Base-by-base conservation (phyloP, 805 yeast species). In the Yamadazyma insecticola region DNA sequence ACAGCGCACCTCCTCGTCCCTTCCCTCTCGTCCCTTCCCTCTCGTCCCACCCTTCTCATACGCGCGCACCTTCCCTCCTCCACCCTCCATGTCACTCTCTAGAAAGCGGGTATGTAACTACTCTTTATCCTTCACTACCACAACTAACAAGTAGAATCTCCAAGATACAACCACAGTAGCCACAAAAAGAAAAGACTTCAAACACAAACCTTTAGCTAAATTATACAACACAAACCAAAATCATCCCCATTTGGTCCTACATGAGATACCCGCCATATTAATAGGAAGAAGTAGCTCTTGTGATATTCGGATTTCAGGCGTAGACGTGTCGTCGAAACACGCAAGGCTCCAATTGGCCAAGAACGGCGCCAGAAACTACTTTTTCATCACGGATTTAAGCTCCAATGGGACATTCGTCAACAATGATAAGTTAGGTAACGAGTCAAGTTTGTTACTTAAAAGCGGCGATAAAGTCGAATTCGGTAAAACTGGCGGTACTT, bases 371-470 rank as follows among this genome's bases (percentile, higher is more conserved):
- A 42, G 40, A 39, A 73, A 50, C 38, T 57, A 35, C 40, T 66
- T 45, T 38, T 74, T 72, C 40, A 47, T 81, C 8, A 66, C 74
- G 3, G 90, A 81, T 50, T 42, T 62, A 19, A 70, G 77, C 40
- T 61, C 83, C 3, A 81, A 82, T 49, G 89, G 90, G 1, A 75
- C 85, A 0, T 78, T 63, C 41, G 63, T 82, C 12, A 82, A 82
- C 45, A 84, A 76, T 10, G 68, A 65, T 21, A 49, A 60, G 27
- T 47, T 78, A 3, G 73, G 78, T 0, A 67, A 63, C 16, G 74
- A 70, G 10, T 65, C 71, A 19, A 67, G 65, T 15, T 56, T 60
- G 20, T 44, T 80, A 14, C 49, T 81, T 24, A 68, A 74, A 36
- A 73, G 78, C 41, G 88, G 89, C 5, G 89, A 81, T 49, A 71